Evolutionary conservation across 768 basidiomycete species (phyloP).

Genomic region (Leccinum uliginosum): DNA sequence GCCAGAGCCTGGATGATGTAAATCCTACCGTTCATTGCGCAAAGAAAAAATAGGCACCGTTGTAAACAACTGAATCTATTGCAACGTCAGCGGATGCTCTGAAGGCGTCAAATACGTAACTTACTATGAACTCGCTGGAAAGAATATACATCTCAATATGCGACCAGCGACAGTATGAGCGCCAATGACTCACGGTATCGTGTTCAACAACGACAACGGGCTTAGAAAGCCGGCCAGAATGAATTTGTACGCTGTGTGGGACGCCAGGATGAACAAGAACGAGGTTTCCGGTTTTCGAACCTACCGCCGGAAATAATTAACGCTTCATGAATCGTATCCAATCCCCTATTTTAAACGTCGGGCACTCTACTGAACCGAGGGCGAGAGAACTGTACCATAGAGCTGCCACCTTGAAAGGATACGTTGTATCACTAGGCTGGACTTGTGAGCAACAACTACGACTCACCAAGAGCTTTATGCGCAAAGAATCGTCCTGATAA

Average conservation of each 20-base stretch:
- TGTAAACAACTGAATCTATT: slow-evolving; percentile 2
- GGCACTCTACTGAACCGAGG: neutral
- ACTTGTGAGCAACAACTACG: neutral
- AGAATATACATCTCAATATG: neutral
- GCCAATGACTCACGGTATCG: slow-evolving; percentile 2
- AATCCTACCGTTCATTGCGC: neutral
- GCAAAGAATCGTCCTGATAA: slow-evolving; percentile 1
- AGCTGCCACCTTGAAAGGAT: slow-evolving; percentile 1
- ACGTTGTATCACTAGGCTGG: neutral
- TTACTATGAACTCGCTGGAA: slow-evolving; percentile 8
- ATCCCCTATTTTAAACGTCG: slow-evolving; percentile 1
- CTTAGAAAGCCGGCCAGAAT: neutral
- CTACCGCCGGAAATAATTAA: slow-evolving; percentile 8
- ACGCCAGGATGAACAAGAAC: neutral
- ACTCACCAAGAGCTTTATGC: slow-evolving; percentile 13
- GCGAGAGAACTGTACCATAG: slow-evolving; percentile 1
- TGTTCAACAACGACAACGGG: neutral
- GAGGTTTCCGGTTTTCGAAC: neutral
- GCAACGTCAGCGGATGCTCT: neutral
- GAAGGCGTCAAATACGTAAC: neutral
- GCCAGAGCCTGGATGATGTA: slow-evolving; percentile 1
- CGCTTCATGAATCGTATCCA: slow-evolving; percentile 13
- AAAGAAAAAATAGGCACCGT: neutral
- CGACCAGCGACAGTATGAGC: neutral
- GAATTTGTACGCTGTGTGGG: slow-evolving; percentile 9